Evolutionary conservation across 2,329 filamentous ascomycete genomes (phyloP), one percentile per base, ranked within the genome.

Genomic region (Talaromyces islandicus): DNA sequence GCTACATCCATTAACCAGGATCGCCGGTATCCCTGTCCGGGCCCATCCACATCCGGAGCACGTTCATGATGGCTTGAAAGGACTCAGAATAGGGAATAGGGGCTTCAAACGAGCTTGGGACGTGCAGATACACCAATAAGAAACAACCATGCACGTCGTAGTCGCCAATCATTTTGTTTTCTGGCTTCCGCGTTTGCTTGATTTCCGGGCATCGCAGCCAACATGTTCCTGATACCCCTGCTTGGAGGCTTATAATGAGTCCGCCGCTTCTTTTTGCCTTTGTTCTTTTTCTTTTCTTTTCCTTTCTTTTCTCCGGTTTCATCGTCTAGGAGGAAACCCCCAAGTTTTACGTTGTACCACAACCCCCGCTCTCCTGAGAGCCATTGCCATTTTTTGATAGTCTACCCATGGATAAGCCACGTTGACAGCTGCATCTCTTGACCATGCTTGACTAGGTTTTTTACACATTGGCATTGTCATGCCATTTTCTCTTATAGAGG

Each of bases 151-250:
- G 51, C 56, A 51, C n/a, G 41, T 41, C 21, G 14, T n/a, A 43
- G 25, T 50, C 29, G 35, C 55, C 59, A 61, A 55, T 61, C 56
- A 58, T 35, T 24, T 51, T 30, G 25, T 29, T 30, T 61, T 32
- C 59, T 56, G 59, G 51, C 50, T 54, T 61, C 59, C 56, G 59
- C 50, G 59, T 61, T 61, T 61, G 59, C 56, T 61, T 43, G 48
- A 56, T 55, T 50, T 60, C 35, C 41, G 56, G 38, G 12, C 24
- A 52, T 29, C 12, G 48, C 25, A n/a, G 48, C 19, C 48, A 52
- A 24, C 46, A 14, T 7, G 25, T 6, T 4, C 12, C 46, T 4
- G 10, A 38, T 38, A 29, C 17, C 24, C 48, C 48, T 29, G 24
- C 17, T n/a, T 14, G 24, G n/a, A 46, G 43, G 9, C 38, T 43